Conservation (phyloP, 306 rosid species). For the Vachellia pachyceras region DNA sequence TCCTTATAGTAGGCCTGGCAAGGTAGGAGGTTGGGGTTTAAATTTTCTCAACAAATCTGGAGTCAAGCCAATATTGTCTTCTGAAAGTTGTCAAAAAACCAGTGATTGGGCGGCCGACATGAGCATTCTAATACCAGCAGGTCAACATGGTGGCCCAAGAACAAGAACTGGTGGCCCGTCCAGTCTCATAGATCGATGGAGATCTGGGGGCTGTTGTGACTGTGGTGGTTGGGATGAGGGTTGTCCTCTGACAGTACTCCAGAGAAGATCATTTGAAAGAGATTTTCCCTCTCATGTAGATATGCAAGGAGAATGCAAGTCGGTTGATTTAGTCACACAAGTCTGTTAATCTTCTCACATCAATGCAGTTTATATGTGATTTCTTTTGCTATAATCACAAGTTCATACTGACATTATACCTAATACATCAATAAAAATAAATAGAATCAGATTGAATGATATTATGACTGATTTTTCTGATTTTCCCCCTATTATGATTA, state of each 20-base stretch:
- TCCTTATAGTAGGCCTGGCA: constrained; percentile 46
- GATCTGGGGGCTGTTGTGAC: constrained; percentile 84
- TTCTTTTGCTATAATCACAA: constrained; percentile 7
- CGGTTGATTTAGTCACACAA: constrained; percentile 66
- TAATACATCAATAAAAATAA: background rate
- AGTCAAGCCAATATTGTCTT: constrained; percentile 46
- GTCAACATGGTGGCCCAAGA: constrained; percentile 91
- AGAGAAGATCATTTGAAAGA: constrained; percentile 52
- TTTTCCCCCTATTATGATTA: background rate
- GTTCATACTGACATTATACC: background rate
- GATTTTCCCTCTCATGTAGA: constrained; percentile 48
- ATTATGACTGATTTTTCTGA: background rate
- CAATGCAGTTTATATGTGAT: constrained; percentile 22
- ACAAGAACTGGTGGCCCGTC: constrained; percentile 82
- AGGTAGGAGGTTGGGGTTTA: constrained; percentile 95
- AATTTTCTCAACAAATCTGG: constrained; percentile 79
- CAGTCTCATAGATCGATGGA: constrained; percentile 86
- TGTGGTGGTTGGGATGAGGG: constrained; percentile 99
- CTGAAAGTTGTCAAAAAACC: constrained; percentile 52
- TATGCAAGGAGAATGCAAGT: constrained; percentile 63
- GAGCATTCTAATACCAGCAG: constrained; percentile 82
- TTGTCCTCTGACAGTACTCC: constrained; percentile 81
- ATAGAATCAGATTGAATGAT: background rate
- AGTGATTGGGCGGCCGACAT: constrained; percentile 67
- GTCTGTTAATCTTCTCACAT: constrained; percentile 46